Percentiles rank a stretch among this genome's conserved stretches.
Evolutionary conservation across 805 yeast genomes (phyloP).

Genomic region (Teunomyces barrocoloradensis): DNA sequence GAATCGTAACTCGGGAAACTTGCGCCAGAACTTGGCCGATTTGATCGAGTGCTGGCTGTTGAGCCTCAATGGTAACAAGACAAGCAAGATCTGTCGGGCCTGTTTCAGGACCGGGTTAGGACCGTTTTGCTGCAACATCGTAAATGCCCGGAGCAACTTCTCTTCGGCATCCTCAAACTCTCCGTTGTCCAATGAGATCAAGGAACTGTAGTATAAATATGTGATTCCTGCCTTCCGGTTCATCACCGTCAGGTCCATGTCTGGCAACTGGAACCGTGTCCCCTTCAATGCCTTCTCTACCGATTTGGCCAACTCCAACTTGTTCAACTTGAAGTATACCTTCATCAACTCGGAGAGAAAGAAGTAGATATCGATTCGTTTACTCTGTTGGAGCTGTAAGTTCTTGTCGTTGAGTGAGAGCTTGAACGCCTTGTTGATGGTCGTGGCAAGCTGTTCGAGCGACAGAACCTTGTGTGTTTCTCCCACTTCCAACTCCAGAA

Average conservation of each 20-base stretch:
- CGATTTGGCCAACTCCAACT: conserved; percentile 70
- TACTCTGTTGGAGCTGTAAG: conserved; percentile 46
- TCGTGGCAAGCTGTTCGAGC: conserved; percentile 56
- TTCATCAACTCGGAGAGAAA: conserved; percentile 69
- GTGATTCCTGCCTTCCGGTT: conserved; percentile 51
- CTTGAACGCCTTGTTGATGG: conserved; percentile 71
- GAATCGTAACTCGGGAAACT: conserved; percentile 38
- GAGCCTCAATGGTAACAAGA: conserved; percentile 64
- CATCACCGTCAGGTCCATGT: conserved; percentile 36
- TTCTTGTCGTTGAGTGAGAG: conserved; percentile 76
- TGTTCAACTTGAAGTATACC: conserved; percentile 63
- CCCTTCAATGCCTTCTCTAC: conserved; percentile 67
- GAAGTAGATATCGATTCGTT: conserved; percentile 64
- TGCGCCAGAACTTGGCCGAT: conserved; percentile 31
- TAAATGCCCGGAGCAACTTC: conserved; percentile 52
- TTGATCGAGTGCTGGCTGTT: conserved; percentile 47
- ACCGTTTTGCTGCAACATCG: conserved; percentile 20
- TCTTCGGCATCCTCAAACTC: conserved; percentile 52
- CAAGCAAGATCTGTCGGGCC: conserved; percentile 48
- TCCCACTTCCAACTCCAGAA: conserved; percentile 17
- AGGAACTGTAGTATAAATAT: conserved; percentile 68
- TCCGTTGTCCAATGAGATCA: conserved; percentile 62
- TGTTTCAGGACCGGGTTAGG: conserved; percentile 23
- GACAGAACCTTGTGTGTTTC: conserved; percentile 17
- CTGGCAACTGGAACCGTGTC: conserved; percentile 52